A percentile compares a stretch with the other conserved stretches of the same genome.
These are phyloP conservation scores for Epichloe aotearoae DNA, from an alignment of 2,329 filamentous ascomycete species.

Conservation along the genomic window DNA sequence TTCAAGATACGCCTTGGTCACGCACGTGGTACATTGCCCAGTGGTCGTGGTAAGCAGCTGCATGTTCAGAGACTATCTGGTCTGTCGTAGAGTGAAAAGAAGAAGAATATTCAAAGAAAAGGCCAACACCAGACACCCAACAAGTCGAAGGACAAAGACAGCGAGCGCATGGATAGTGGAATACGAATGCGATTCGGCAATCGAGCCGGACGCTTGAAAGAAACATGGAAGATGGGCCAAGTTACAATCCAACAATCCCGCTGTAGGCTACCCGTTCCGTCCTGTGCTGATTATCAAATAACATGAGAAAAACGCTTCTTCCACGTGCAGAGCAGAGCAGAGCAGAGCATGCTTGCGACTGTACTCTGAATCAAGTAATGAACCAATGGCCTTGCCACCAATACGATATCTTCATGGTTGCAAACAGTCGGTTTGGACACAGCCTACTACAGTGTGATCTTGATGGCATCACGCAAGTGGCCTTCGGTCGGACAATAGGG, in stretches of 20 bases:
- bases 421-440: neutral
- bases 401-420: neutral
- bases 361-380: too few species aligned
- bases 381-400: too few species aligned
- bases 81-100: neutral
- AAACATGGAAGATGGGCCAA: neutral
- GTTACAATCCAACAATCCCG: neutral
- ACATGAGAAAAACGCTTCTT: neutral
- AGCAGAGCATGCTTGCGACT: too few species aligned
- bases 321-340: neutral
- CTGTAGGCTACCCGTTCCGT: neutral
- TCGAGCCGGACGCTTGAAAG: neutral
- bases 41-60: too few species aligned
- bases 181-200: neutral
- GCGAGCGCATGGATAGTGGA: too few species aligned
- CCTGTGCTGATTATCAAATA: neutral
- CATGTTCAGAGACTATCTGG: neutral
- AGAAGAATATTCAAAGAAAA: neutral
- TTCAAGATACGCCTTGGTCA: too few species aligned
- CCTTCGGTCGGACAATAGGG: conserved; percentile 90
- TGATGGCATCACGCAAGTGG: conserved; percentile 58
- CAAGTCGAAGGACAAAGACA: neutral
- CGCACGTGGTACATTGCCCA: too few species aligned
- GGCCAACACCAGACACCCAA: neutral
- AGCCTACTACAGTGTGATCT: conserved; percentile 46